Conservation (phyloP, 1,139 yeast genomes). For the Komagataea norvegica region DNA sequence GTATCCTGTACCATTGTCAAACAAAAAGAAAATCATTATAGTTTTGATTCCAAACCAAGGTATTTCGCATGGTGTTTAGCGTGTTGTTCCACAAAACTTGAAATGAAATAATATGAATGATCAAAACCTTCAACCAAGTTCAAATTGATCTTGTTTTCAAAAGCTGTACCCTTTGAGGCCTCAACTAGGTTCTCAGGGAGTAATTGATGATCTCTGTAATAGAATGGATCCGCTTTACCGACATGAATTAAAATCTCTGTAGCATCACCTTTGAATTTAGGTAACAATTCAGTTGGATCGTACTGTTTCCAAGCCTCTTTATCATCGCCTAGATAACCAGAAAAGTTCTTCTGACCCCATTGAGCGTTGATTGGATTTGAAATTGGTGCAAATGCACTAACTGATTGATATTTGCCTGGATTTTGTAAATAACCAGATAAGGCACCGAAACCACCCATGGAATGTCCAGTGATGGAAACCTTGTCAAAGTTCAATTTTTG, state of each 20-base stretch:
- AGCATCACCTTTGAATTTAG: constrained; percentile 37
- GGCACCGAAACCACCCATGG: constrained; percentile 99
- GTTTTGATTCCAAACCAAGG: constrained; percentile 43
- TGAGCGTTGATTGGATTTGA: constrained; percentile 69
- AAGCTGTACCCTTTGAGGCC: constrained; percentile 57
- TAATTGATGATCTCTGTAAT: constrained; percentile 56
- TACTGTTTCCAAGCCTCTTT: constrained; percentile 57
- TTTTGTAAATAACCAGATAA: constrained; percentile 68
- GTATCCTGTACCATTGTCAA: constrained; percentile 64
- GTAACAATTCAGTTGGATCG: constrained; percentile 76
- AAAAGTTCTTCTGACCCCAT: constrained; percentile 87
- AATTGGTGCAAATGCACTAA: constrained; percentile 90
- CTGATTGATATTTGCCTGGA: constrained; percentile 73
- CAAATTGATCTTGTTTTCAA: constrained; percentile 58
- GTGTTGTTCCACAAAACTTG: constrained; percentile 78
- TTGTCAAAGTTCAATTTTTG: constrained; percentile 51
- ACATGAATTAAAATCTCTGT: constrained; percentile 70
- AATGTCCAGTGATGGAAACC: constrained; percentile 83
- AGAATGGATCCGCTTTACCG: constrained; percentile 74
- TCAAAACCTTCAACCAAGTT: constrained; percentile 79
- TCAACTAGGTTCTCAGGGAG: constrained; percentile 69
- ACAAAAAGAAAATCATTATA: constrained; percentile 2
- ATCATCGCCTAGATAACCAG: constrained; percentile 68
- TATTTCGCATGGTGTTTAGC: constrained; percentile 83
- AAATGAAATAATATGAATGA: constrained; percentile 83